Conservation (phyloP, 2,329 filamentous ascomycete species). For the Colletotrichum echinochloae region DNA sequence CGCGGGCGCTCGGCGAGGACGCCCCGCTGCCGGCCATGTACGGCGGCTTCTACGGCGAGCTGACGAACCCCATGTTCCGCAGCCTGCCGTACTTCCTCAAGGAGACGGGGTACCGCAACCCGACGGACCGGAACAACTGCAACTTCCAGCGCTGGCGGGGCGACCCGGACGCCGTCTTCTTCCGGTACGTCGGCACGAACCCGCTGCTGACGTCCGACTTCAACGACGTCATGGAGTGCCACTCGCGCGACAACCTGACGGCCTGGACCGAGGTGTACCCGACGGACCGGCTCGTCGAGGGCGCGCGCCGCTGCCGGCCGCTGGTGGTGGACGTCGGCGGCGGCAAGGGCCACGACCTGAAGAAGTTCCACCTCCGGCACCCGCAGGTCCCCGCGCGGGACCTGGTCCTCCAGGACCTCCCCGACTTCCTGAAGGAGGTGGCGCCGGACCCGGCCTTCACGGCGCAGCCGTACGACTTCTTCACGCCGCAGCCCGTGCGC, state of each 20-base stretch:
- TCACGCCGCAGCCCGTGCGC: slow-evolving; percentile 53
- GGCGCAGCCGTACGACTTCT: slow-evolving; percentile 52
- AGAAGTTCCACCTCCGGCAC: slow-evolving; percentile 48
- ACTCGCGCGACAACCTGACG: slow-evolving; percentile 53
- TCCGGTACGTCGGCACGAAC: slow-evolving; percentile 48
- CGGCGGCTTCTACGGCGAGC: slow-evolving; percentile 49
- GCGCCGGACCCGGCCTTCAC: slow-evolving; percentile 45
- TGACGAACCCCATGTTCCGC: slow-evolving; percentile 49
- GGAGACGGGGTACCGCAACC: slow-evolving; percentile 50
- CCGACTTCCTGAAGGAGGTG: slow-evolving; percentile 48
- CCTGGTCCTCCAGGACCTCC: slow-evolving; percentile 51
- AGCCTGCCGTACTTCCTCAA: slow-evolving; percentile 50
- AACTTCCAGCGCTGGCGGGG: slow-evolving; percentile 51
- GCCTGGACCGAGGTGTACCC: slow-evolving; percentile 49
- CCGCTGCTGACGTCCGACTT: slow-evolving; percentile 48
- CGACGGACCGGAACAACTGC: slow-evolving; percentile 48
- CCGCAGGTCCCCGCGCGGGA: slow-evolving; percentile 43
- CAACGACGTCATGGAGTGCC: slow-evolving; percentile 53
- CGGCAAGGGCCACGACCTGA: slow-evolving; percentile 52
- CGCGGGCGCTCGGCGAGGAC: slow-evolving; percentile 46
- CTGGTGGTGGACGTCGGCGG: slow-evolving; percentile 53
- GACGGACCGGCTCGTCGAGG: slow-evolving; percentile 45
- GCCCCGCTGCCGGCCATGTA: slow-evolving; percentile 48
- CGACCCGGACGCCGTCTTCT: slow-evolving; percentile 45
- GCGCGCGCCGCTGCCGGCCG: slow-evolving; percentile 45